Base-by-base conservation (phyloP, 106 monocot species). In the Hemerocallis citrina region DNA sequence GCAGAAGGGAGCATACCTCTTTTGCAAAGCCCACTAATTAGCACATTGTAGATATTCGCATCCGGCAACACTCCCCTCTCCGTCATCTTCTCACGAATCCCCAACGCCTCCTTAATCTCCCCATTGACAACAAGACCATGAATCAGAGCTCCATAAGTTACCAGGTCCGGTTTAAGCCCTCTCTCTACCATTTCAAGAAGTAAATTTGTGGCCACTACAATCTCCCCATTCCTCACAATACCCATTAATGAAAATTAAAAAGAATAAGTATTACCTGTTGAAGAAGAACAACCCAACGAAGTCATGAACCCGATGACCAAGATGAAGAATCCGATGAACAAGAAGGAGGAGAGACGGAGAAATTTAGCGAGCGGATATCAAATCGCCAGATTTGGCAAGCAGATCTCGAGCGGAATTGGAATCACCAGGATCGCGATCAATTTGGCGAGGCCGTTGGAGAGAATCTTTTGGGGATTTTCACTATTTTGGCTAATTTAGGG, bases 21-120 rank as follows among this genome's bases (percentile, higher is more conserved):
- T 81, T 90, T 96, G 76, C 77, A 90, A 49, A 96, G 67, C 13
- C 86, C 95, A 64, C 67, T 90, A 30, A 96, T 74, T 68, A 96
- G 67, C 8, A 78, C 36, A 72, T 90, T 96, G 51, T 90, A 90
- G 50, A 90, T 81, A n/a, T 64, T 72, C 17, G 71, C 61, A 86
- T 96, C 90, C 22, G 77, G 79, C 29, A 36, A 0, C 29, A 90
- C 52, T 44, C 84, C 75, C n/a, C 75, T 81, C 45, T 90, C 78
- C 6, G 66, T 66, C 86, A 90, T 77, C 70, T 84, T 86, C 24
- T 81, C 73, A 55, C 61, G 50, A 54, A 90, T 40, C 15, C 55
- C 27, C 57, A 96, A 64, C 0, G 95, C 90, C 20, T 84, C 90
- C 15, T 78, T 69, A 0, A 96, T 55, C 45, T 81, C 70, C 4